phyloP scores from a whole-genome alignment of 495 filamentous ascomycete species.

The Trichoderma erinaceum region DNA sequence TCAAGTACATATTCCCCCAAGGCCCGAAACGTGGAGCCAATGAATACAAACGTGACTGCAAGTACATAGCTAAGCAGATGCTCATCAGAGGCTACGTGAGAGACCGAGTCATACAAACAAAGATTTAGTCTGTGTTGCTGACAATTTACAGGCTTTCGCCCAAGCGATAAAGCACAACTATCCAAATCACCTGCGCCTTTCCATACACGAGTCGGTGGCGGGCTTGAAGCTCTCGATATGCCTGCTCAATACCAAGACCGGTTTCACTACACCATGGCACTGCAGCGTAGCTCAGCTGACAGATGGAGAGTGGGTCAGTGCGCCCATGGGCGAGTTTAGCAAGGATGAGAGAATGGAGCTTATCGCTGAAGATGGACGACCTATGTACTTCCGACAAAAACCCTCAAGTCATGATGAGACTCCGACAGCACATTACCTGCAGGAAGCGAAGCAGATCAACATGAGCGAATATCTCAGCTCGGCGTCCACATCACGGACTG shows the following conservation, averaged over 20 bases:
- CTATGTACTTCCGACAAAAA: not conserved
- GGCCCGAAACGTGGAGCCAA: constrained; percentile 35
- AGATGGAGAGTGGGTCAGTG: constrained; percentile 20
- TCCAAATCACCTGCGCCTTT: constrained; percentile 47
- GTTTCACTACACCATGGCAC: constrained; percentile 38
- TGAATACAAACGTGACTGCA: constrained; percentile 19
- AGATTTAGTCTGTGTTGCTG: not conserved
- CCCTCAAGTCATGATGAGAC: not conserved
- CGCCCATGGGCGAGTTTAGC: constrained; percentile 20
- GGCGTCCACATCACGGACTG: not conserved
- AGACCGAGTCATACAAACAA: not conserved
- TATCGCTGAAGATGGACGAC: not conserved
- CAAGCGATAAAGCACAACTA: constrained; percentile 40
- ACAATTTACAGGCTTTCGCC: constrained; percentile 41
- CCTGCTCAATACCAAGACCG: constrained; percentile 33
- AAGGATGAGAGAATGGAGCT: not conserved
- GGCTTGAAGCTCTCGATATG: constrained; percentile 48
- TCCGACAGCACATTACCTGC: not conserved
- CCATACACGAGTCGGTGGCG: constrained; percentile 51
- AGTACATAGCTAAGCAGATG: constrained; percentile 29
- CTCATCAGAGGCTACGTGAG: constrained; percentile 47
- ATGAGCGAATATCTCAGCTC: not conserved
- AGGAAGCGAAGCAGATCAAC: not conserved
- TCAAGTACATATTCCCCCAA: constrained; percentile 39
- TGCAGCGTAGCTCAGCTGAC: constrained; percentile 24